Evolutionary conservation across 2,329 filamentous ascomycete species (phyloP).

Genomic region (Diaporthe vaccinii): DNA sequence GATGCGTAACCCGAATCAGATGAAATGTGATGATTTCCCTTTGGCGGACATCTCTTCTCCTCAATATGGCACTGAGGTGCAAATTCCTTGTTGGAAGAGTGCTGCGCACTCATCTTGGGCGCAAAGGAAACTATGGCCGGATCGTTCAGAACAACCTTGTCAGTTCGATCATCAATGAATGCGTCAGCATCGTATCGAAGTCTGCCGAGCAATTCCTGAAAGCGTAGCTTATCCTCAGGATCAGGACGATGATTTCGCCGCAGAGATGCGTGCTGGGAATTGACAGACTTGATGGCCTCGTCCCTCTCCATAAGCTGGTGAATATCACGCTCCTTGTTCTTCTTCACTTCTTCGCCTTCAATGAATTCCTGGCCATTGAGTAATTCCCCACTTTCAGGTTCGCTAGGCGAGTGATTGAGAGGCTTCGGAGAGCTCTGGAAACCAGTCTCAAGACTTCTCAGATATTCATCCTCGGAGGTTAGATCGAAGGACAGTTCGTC

Average conservation of each 20-base stretch:
- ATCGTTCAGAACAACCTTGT: neutral
- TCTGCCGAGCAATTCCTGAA: constrained; percentile 35
- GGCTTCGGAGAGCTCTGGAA: neutral
- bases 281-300: constrained; percentile 33
- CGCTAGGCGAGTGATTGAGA: neutral
- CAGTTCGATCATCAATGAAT: neutral
- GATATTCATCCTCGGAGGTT: neutral
- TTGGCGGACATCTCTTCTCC: neutral
- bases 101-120: neutral
- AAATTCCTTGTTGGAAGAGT: neutral
- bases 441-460: neutral
- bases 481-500: neutral
- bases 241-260: neutral
- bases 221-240: constrained; percentile 34
- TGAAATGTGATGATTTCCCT: neutral
- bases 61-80: neutral
- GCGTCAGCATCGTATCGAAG: constrained; percentile 11
- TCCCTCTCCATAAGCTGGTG: constrained; percentile 22
- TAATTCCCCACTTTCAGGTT: neutral
- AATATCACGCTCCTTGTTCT: neutral
- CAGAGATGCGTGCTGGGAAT: neutral
- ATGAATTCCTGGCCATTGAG: neutral
- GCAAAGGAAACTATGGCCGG: constrained; percentile 31
- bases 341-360: neutral
- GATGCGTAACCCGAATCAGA: constrained; percentile 39